Conservation (phyloP, 805 yeast genomes). For the Sungouiozyma intestinalis region DNA sequence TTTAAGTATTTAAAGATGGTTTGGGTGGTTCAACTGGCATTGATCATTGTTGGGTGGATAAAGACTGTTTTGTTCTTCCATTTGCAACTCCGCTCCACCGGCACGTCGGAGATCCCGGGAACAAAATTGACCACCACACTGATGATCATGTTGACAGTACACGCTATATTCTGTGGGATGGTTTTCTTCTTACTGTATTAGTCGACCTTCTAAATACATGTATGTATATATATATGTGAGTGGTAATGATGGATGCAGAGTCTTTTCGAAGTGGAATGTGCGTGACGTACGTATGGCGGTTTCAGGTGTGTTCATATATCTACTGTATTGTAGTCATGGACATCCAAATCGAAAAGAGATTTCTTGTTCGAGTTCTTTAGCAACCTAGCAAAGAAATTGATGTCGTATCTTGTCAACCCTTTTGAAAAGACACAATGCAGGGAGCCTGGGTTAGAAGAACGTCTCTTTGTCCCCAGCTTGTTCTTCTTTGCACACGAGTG, state of each 20-base stretch:
- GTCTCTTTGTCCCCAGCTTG: not conserved
- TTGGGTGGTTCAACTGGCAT: slow-evolving; percentile 3
- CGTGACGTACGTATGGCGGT: too few relatives aligned
- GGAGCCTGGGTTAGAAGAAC: not conserved
- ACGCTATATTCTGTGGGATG: slow-evolving; percentile 14
- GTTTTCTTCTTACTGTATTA: slow-evolving; percentile 14
- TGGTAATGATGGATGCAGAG: not conserved
- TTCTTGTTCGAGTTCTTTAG: slow-evolving; percentile 6
- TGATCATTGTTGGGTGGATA: slow-evolving; percentile 5
- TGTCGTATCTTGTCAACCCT: slow-evolving; percentile 34
- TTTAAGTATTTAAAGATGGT: slow-evolving; percentile 1
- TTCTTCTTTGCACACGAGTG: slow-evolving; percentile 36
- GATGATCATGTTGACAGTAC: slow-evolving; percentile 7
- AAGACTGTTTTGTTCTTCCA: slow-evolving; percentile 6
- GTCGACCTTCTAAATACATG: not conserved
- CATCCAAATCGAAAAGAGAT: slow-evolving; percentile 11
- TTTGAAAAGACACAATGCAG: slow-evolving; percentile 44
- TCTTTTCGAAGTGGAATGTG: too few relatives aligned
- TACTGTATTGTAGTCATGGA: slow-evolving; percentile 13
- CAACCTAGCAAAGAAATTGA: slow-evolving; percentile 15
- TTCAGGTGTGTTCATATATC: slow-evolving; percentile 7
- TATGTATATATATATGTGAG: slow-evolving; percentile 1
- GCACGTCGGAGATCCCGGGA: not conserved
- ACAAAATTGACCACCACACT: slow-evolving; percentile 6
- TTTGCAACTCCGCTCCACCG: slow-evolving; percentile 3